phyloP scores from a whole-genome alignment of 495 filamentous ascomycete species.

The Aspergillus leporis region DNA sequence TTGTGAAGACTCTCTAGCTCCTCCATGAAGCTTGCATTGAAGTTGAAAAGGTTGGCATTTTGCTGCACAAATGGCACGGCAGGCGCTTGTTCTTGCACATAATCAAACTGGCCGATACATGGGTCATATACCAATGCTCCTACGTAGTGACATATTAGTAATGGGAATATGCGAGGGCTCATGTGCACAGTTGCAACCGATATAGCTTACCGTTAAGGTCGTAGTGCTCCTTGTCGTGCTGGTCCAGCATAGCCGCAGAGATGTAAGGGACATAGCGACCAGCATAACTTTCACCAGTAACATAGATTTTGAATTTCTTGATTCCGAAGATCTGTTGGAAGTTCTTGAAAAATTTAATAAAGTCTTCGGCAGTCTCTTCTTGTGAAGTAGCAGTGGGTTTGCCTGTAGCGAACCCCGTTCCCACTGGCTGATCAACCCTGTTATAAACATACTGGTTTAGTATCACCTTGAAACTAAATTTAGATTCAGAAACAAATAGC shows the following conservation, averaged over 20 bases:
- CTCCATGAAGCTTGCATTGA: conserved; percentile 55
- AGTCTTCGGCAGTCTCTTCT: conserved; percentile 58
- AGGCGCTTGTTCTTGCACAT: conserved; percentile 41
- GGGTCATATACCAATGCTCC: conserved; percentile 45
- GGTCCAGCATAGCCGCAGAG: conserved; percentile 51
- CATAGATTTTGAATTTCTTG: conserved; percentile 60
- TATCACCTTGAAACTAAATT: neutral
- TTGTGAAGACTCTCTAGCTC: conserved; percentile 49
- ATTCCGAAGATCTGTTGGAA: conserved; percentile 61
- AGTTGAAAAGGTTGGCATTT: conserved; percentile 55
- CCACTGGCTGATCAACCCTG: conserved; percentile 58
- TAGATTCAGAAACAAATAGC: neutral
- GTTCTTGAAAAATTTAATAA: conserved; percentile 65
- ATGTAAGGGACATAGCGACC: conserved; percentile 58
- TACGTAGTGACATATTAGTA: conserved; percentile 9
- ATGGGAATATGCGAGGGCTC: neutral
- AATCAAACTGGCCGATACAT: conserved; percentile 43
- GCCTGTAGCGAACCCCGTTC: conserved; percentile 58
- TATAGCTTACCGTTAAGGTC: conserved; percentile 40
- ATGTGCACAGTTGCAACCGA: neutral
- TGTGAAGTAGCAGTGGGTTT: conserved; percentile 53
- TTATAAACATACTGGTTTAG: neutral
- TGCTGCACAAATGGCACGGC: conserved; percentile 50
- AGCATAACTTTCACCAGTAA: conserved; percentile 63
- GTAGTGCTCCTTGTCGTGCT: conserved; percentile 49